Conservation (phyloP, 148 eudicot species). For the Chenopodium berlandieri region DNA sequence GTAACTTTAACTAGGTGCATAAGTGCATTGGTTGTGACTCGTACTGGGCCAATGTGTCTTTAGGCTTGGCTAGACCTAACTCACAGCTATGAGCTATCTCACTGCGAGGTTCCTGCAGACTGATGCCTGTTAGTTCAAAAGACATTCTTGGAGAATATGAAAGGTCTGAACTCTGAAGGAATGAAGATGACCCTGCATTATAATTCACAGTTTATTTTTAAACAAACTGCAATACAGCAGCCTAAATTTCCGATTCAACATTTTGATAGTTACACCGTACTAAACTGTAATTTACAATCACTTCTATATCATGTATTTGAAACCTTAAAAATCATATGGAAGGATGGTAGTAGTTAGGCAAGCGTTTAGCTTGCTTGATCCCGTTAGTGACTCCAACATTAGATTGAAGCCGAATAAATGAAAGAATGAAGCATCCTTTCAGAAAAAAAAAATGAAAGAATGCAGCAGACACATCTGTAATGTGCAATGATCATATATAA, state of each 20-base stretch:
- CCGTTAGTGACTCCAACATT: neutral
- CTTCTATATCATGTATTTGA: neutral
- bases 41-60: too few relatives aligned
- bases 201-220: too few relatives aligned
- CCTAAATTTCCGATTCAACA: neutral
- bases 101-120: too few relatives aligned
- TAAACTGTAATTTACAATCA: neutral
- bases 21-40: too few relatives aligned
- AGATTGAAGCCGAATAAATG: conserved; percentile 9
- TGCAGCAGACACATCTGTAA: conserved; percentile 7
- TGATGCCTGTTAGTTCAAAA: too few relatives aligned
- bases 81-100: too few relatives aligned
- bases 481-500: conserved; percentile 20
- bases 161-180: too few relatives aligned
- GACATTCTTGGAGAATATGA: too few relatives aligned
- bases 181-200: too few relatives aligned
- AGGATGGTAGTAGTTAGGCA: neutral
- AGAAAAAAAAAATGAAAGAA: neutral
- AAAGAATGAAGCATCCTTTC: conserved; percentile 5
- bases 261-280: neutral
- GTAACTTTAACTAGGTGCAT: too few relatives aligned
- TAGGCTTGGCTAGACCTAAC: too few relatives aligned
- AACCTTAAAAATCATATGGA: neutral
- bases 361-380: neutral
- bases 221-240: neutral